These are phyloP conservation scores for Grigorovia jiainica DNA, from an alignment of 805 yeast genomes.

Conservation along the genomic window DNA sequence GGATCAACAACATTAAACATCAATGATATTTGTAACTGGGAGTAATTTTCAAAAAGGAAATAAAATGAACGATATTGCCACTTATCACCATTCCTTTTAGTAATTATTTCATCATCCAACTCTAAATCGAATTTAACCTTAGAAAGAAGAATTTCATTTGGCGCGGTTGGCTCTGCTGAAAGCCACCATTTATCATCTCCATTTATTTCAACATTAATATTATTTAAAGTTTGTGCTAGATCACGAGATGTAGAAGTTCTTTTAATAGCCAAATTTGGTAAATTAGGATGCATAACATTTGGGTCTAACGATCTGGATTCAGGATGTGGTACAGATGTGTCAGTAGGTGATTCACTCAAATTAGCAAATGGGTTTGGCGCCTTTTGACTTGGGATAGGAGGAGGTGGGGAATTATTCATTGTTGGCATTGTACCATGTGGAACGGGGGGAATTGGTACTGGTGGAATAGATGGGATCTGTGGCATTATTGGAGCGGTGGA, in stretches of 20 bases:
- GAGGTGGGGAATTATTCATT: neutral
- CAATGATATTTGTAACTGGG: conserved; percentile 53
- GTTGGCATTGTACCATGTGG: too few relatives aligned
- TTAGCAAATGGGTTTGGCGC: conserved; percentile 9
- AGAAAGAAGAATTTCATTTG: conserved; percentile 2
- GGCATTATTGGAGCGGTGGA: too few relatives aligned
- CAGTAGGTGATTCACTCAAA: conserved; percentile 7
- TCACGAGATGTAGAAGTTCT: conserved; percentile 12
- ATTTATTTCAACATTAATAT: conserved; percentile 20
- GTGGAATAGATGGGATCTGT: conserved; percentile 2
- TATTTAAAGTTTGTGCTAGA: conserved; percentile 3
- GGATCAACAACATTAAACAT: conserved; percentile 50
- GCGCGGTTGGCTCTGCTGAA: conserved; percentile 43
- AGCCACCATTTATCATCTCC: conserved; percentile 58
- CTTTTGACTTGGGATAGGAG: neutral
- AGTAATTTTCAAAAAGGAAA: conserved; percentile 60
- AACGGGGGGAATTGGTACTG: neutral
- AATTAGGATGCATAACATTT: conserved; percentile 3
- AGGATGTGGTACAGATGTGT: conserved; percentile 6
- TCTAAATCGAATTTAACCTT: conserved; percentile 40
- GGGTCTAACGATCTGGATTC: neutral
- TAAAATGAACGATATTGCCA: conserved; percentile 54
- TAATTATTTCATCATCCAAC: conserved; percentile 46
- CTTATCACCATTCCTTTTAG: conserved; percentile 47
- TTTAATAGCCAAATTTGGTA: conserved; percentile 5